phyloP scores from a whole-genome alignment of 2,329 filamentous ascomycete species.

The Sphaerulina vaccinii region DNA sequence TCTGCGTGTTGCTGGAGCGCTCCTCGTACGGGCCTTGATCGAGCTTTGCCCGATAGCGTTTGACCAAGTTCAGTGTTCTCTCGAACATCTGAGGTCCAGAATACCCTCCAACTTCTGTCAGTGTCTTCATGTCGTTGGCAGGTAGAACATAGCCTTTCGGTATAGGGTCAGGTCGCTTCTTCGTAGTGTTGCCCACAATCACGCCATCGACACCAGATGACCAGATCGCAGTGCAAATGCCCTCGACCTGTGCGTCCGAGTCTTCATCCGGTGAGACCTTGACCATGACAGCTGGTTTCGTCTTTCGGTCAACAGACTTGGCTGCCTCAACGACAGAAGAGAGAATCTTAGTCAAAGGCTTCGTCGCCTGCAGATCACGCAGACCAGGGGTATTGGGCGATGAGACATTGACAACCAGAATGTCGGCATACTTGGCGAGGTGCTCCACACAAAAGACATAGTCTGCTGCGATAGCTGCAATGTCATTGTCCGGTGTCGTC shows the following conservation, averaged over 20 bases:
- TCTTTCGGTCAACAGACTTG: conserved; percentile 64
- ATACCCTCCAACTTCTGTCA: conserved; percentile 79
- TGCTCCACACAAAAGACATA: conserved; percentile 88
- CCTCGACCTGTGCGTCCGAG: conserved; percentile 75
- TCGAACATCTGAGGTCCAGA: conserved; percentile 88
- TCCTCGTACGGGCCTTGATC: conserved; percentile 44
- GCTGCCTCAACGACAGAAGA: conserved; percentile 80
- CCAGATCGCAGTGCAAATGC: conserved; percentile 83
- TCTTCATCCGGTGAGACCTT: conserved; percentile 98
- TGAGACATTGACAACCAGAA: conserved; percentile 97
- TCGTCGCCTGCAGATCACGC: conserved; percentile 78
- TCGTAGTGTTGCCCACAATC: conserved; percentile 97
- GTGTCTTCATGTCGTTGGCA: conserved; percentile 62
- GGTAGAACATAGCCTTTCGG: conserved; percentile 66
- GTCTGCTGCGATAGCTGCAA: conserved; percentile 72
- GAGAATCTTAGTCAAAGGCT: conserved; percentile 77
- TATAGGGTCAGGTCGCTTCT: conserved; percentile 69
- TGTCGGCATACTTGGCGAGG: conserved; percentile 84
- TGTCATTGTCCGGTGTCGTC: conserved; percentile 78
- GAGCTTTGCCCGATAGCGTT: conserved; percentile 64
- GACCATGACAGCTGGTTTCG: conserved; percentile 85
- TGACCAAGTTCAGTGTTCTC: conserved; percentile 74
- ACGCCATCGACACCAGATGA: conserved; percentile 86
- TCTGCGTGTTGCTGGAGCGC: conserved; percentile 4
- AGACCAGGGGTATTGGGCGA: conserved; percentile 94